Evolutionary conservation across 108 stramenopile genomes (phyloP), one percentile per base, ranked within the genome.

Genomic region (Conticribra weissflogii): DNA sequence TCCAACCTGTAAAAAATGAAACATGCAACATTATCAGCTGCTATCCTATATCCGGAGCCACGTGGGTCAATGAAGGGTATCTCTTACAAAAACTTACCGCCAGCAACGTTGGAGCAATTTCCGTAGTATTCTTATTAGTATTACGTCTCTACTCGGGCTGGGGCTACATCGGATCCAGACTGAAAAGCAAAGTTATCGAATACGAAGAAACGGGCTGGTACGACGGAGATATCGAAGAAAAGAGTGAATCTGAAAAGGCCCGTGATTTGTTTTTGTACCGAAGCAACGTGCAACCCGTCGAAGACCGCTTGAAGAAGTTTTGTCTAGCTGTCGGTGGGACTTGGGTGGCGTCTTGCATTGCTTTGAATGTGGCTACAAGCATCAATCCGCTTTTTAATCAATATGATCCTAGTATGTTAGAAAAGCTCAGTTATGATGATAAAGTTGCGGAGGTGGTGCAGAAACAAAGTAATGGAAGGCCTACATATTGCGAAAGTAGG

Each of bases 151-250:
- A 85, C 49, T 71, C 76, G 46, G 94, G 94, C 22, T 95, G 94
- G 94, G 87, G 85, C 32, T 95, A 92, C 61, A 82, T 92, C 16
- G 89, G 87, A n/a, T 66, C 78, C 27, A 83, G 94, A 49, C 70
- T 95, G 29, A 79, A 87, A 59, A 85, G 86, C 50, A 89, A 91
- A 53, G 85, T 86, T 7, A 86, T 95, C 63, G 91, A 91, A 63
- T 95, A 83, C 62, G 94, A 95, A 65, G 91, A 94, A 75, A 92
- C 89, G n/a, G 93, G 82, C 22, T 85, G 81, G 79, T 94, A 95
- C 59, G 94, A 95, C 55, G 94, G 94, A 31, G 84, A 87, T 57
- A 46, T 90, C 66, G 89, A 91, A 65, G 66, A 76, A 32, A 95
- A 95, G 74, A 86, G 85, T 15, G 82, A 88, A 29, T 68, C 85